phyloP scores from a whole-genome alignment of 1,139 yeast species.

The Suhomyces panamericanus region DNA sequence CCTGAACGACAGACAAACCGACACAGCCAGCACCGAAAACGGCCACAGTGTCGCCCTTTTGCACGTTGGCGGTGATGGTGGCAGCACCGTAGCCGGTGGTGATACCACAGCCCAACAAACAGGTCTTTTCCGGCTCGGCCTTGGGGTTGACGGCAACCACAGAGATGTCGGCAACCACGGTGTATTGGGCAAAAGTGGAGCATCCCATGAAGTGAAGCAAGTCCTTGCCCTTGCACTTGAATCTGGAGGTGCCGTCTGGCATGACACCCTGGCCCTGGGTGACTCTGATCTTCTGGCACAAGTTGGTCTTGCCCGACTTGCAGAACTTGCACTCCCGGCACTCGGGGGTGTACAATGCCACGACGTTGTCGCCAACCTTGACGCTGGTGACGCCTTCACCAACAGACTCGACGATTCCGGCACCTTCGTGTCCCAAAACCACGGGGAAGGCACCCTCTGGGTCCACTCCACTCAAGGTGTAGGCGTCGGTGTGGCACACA shows the following conservation, averaged over 20 bases:
- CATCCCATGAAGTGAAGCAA: conserved; percentile 95
- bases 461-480: conserved; percentile 89
- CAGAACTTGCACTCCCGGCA: conserved; percentile 95
- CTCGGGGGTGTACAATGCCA: conserved; percentile 94
- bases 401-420: conserved; percentile 88
- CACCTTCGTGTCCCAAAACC: conserved; percentile 94
- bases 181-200: conserved; percentile 94
- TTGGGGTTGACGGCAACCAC: conserved; percentile 85
- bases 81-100: conserved; percentile 99
- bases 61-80: conserved; percentile 87
- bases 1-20: conserved; percentile 93
- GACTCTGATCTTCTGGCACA: conserved; percentile 87
- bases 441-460: conserved; percentile 97
- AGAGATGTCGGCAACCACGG: conserved; percentile 97
- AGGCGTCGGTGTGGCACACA: conserved; percentile 98
- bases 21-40: conserved; percentile 98
- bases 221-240: conserved; percentile 79
- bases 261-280: conserved; percentile 89
- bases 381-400: conserved; percentile 92
- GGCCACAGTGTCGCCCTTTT: conserved; percentile 91
- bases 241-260: conserved; percentile 96
- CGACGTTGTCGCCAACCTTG: conserved; percentile 84
- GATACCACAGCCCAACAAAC: conserved; percentile 96
- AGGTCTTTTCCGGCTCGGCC: conserved; percentile 84
- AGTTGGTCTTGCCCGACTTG: conserved; percentile 90